Evolutionary conservation across 306 rosid genomes (phyloP).

Genomic region (Cucurbita pepo): DNA sequence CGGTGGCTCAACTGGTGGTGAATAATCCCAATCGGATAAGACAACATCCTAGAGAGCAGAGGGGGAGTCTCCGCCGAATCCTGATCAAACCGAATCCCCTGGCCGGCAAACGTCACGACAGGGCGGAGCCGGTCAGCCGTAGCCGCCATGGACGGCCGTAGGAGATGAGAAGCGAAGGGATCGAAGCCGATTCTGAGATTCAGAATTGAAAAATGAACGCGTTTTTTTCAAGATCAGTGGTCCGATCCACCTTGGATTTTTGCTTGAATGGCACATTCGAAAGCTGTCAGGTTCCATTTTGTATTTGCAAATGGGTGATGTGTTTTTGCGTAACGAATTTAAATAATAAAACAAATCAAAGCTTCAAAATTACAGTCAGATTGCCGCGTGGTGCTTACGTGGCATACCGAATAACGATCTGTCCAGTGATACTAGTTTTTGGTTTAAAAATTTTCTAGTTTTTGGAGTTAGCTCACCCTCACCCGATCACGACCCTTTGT

Average conservation of each 20-base stretch:
- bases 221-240: neutral
- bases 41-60: conserved; percentile 4
- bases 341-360: neutral
- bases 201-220: neutral
- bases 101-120: neutral
- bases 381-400: too few relatives aligned
- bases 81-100: neutral
- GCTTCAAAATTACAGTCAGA: too few relatives aligned
- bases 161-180: neutral
- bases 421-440: too few relatives aligned
- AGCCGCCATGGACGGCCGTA: conserved; percentile 6
- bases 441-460: too few relatives aligned
- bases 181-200: neutral
- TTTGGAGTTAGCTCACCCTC: too few relatives aligned
- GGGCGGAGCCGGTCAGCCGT: conserved; percentile 11
- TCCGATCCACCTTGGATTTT: neutral
- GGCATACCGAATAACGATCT: too few relatives aligned
- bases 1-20: conserved; percentile 19
- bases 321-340: neutral
- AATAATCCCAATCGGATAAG: conserved; percentile 5
- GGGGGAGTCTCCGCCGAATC: neutral
- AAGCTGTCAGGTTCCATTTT: neutral
- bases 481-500: too few relatives aligned
- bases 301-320: neutral
- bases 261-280: neutral